phyloP scores from a whole-genome alignment of 164 flowering plant species.

The Magnolia kwangsiensis region DNA sequence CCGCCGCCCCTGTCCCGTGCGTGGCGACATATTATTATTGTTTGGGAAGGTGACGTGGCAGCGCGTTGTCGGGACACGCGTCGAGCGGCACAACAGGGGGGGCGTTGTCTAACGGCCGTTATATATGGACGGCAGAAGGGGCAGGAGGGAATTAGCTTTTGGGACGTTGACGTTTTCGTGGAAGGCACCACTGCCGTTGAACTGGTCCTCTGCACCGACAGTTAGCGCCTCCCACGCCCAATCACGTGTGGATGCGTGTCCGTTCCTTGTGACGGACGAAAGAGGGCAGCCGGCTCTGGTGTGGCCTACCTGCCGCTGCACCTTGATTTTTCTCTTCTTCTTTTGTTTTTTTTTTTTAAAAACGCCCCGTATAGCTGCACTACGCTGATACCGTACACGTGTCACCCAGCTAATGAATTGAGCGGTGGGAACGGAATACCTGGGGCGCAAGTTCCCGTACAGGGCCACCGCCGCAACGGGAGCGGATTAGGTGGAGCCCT shows the following conservation, averaged over 20 bases:
- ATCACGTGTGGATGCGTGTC: slow-evolving; percentile 16
- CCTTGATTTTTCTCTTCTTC: not conserved
- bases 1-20: slow-evolving; percentile 37
- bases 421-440: not conserved
- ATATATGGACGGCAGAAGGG: not conserved
- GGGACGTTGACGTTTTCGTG: slow-evolving; percentile 11
- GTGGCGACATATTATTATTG: slow-evolving; percentile 21
- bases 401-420: not conserved
- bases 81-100: slow-evolving; percentile 9
- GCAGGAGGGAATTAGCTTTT: not conserved
- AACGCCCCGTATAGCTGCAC: not conserved
- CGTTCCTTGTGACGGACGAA: slow-evolving; percentile 13
- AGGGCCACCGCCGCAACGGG: not conserved
- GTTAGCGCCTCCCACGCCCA: slow-evolving; percentile 5
- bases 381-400: not conserved
- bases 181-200: slow-evolving; percentile 17
- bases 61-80: slow-evolving; percentile 24
- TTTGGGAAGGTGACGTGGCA: not conserved
- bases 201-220: slow-evolving; percentile 33
- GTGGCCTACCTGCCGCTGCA: not conserved
- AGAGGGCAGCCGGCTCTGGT: slow-evolving; percentile 4
- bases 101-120: slow-evolving; percentile 14
- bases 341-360: too few species aligned
- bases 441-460: not conserved
- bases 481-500: too few species aligned